Evolutionary conservation across 345 rosid genomes (phyloP), one percentile per base, ranked within the genome.

Genomic region (Arabis alpina): DNA sequence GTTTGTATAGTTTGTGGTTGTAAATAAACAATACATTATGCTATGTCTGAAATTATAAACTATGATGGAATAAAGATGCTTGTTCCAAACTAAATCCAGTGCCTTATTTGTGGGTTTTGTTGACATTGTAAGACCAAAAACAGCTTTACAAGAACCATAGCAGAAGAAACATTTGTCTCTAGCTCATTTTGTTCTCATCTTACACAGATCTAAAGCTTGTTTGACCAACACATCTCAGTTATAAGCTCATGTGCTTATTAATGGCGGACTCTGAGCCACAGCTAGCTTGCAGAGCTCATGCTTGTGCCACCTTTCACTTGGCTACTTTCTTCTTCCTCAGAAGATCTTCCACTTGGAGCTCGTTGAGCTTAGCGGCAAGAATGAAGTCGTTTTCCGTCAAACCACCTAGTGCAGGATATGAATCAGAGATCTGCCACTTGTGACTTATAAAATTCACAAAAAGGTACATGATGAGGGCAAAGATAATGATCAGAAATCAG

Each of bases 351-450:
- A 91, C 73, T 65, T 83, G 77, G 44, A 91, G 87, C 28, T 63
- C 72, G 61, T 81, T 85, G 82, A 93, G 86, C 85, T 89, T 89
- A 13, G 96, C 86, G 63, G 97, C 97, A 28, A 93, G 96, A 72
- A 91, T 87, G 82, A 89, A 89, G 85, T 91, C 98, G 63, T 91
- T 93, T 73, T 93, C 97, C 0, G 95, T 88, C 80, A 86, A 60
- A 43, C 94, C 94, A 63, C 87, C 97, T 90, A 84, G 50, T 64
- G 64, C 81, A 57, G 37, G 28, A 39, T n/a, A n/a, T n/a, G 40
- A 73, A 49, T 49, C 44, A 41, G 37, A 30, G 28, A 48, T 48
- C 52, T 5, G 8, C 43, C 68, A 44, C 49, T 43, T 12, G 45
- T 25, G 34, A 51, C 61, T 52, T 45, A 44, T 9, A 16, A 45